Base-by-base conservation (phyloP, 805 yeast genomes). In the Candida pseudofarinosa region DNA sequence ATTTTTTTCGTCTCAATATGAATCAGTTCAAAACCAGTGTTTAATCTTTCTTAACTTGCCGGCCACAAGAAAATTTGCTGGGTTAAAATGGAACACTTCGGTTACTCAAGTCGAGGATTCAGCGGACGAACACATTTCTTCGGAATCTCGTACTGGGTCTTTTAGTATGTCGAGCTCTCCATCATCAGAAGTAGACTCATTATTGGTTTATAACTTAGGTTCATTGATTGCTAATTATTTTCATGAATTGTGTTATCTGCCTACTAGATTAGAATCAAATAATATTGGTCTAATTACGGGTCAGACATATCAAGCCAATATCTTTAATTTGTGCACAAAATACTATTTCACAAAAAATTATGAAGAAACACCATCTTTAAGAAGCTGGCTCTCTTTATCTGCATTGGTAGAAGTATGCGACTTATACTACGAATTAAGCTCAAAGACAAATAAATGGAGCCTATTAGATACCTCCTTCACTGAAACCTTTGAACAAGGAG, bases 41-140 rank as follows among this genome's bases (percentile, higher is more conserved):
- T 49, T 66, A 3, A 50, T 72, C 3, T 78, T 81, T 46, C 52
- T 73, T 7, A 68, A 79, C 37, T 41, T 79, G n/a, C 59, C 71
- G 1, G 54, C 60, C 4, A 46, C 57, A 1, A 61, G 75, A 16
- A 68, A 69, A 4, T 68, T 69, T 42, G 50, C 79, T 6, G 28
- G 28, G 10, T 23, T 10, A 10, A 23, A 6, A 10, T 10, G 10
- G 6, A 7, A 7, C 10, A 6, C 28, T 7, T 23, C 28, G 10
- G 6, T 23, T 6, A 10, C 6, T 10, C n/a, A n/a, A n/a, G 10
- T 10, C 10, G 28, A 23, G 28, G 10, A 23, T 7, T 7, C 6
- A 6, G 6, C 10, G 6, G 28, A 23, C 10, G 10, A 23, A 10
- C 6, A 23, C 10, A 7, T 10, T 7, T 23, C 28, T 6, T 10